Percentiles rank a stretch among this genome's conserved stretches.
Evolutionary conservation across 2,329 filamentous ascomycete genomes (phyloP).

Genomic region (Ophiostoma sp.): DNA sequence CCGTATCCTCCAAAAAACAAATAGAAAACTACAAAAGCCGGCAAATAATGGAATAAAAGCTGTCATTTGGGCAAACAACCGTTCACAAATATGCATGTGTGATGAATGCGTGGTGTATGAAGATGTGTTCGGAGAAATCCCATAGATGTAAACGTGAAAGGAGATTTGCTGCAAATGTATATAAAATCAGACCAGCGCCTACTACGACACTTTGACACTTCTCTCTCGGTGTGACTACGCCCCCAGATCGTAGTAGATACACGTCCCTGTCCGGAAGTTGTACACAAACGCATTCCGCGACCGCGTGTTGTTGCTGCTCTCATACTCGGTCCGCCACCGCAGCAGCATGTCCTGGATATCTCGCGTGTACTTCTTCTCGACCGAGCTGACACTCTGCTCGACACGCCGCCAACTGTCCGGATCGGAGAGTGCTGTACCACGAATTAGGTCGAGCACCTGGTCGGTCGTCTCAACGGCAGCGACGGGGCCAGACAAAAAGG

Average conservation of each 20-base stretch:
- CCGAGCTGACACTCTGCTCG: constrained; percentile 74
- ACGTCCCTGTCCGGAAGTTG: constrained; percentile 82
- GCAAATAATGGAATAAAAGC: constrained; percentile 19
- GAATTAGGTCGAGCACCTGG: constrained; percentile 73
- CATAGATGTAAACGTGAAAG: background rate
- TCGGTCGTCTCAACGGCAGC: constrained; percentile 87
- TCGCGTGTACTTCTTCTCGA: constrained; percentile 77
- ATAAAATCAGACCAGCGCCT: background rate
- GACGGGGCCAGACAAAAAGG: constrained; percentile 75
- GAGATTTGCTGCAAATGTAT: background rate
- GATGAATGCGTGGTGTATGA: background rate
- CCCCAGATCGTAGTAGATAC: constrained; percentile 80
- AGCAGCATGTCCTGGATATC: constrained; percentile 77
- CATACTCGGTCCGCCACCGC: constrained; percentile 61
- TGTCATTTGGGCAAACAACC: constrained; percentile 14
- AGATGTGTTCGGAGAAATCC: background rate
- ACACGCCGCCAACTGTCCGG: constrained; percentile 79
- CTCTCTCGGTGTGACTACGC: too few species aligned
- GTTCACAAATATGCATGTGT: background rate
- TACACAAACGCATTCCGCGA: constrained; percentile 81
- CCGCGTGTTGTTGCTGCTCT: constrained; percentile 43
- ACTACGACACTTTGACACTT: background rate
- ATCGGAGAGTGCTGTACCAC: constrained; percentile 73
- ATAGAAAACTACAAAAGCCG: constrained; percentile 20
- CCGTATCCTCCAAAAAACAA: constrained; percentile 3